Evolutionary conservation across 768 basidiomycete genomes (phyloP), one percentile per base, ranked within the genome.

Genomic region (Scleroderma citrinum): DNA sequence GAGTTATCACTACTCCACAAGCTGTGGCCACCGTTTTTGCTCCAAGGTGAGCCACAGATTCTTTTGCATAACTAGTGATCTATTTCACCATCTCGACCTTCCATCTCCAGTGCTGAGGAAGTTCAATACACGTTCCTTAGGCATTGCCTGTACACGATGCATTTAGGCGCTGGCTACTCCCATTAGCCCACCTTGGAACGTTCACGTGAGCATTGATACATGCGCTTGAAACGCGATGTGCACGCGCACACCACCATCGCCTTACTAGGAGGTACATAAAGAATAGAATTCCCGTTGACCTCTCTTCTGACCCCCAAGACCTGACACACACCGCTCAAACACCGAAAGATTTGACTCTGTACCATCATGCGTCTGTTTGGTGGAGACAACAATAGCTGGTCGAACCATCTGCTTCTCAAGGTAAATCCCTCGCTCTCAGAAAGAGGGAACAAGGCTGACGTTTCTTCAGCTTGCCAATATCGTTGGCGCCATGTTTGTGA

Each of bases 381-480:
- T 37, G 52, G 55, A 0, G n/a, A n/a, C n/a, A 56, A 56, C 55
- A 55, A 66, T 46, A 13, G 19, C 46, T 75, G 78, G 76, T 71
- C 66, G 40, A 74, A 75, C 55, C 75, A 74, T 40, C 64, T 83
- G 54, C 57, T 72, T 44, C 70, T 83, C 62, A 83, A 83, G 71
- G 81, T 78, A 37, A 31, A 29, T 52, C 34, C 31, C n/a, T 39
- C 40, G 38, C 40, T 20, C 36, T 17, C 43, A 45, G n/a, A 8
- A 41, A 17, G 23, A 30, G 19, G n/a, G 30, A 2, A 19, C 12
- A 26, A n/a, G 10, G 39, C 34, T 54, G 51, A 64, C 46, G n/a
- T 14, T 11, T 44, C 32, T 10, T 20, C 32, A 76, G 76, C 56
- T 82, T 47, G 70, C 75, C 48, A 83, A 83, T 64, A 71, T 83